phyloP scores from a whole-genome alignment of 257 asterid genomes.

The Marsdenia floribunda region DNA sequence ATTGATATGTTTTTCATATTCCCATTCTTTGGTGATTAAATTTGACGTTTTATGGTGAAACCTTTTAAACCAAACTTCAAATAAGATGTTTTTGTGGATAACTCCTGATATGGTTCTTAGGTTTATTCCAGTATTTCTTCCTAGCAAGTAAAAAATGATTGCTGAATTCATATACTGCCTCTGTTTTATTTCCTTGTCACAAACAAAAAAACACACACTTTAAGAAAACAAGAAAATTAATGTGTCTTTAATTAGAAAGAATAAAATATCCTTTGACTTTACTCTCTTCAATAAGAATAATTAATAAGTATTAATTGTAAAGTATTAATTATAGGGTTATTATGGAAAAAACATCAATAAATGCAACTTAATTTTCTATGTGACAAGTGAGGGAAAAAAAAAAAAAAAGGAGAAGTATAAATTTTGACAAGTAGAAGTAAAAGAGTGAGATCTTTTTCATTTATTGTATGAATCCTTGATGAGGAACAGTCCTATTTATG shows the following conservation, averaged over 20 bases:
- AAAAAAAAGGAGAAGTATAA: too few relatives aligned
- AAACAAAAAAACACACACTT: too few relatives aligned
- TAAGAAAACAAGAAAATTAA: too few relatives aligned
- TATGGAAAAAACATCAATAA: too few relatives aligned
- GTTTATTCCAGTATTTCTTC: background rate
- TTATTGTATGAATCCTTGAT: background rate
- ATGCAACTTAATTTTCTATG: too few relatives aligned
- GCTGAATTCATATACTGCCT: background rate
- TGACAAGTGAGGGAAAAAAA: too few relatives aligned
- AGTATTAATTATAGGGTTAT: too few relatives aligned
- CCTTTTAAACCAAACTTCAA: background rate
- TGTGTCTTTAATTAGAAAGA: too few relatives aligned
- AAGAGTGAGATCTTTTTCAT: background rate
- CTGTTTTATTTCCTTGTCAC: too few relatives aligned
- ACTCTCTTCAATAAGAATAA: too few relatives aligned
- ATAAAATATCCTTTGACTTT: too few relatives aligned
- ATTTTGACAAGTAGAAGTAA: background rate
- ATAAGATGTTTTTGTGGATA: background rate
- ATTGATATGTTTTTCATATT: background rate
- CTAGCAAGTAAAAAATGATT: background rate
- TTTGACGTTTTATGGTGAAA: background rate
- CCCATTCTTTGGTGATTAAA: background rate
- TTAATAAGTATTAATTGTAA: too few relatives aligned
- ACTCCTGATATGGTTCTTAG: background rate
- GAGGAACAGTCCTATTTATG: background rate